Base-by-base conservation (phyloP, 768 basidiomycete genomes). In the Hygrocybe coccinea region DNA sequence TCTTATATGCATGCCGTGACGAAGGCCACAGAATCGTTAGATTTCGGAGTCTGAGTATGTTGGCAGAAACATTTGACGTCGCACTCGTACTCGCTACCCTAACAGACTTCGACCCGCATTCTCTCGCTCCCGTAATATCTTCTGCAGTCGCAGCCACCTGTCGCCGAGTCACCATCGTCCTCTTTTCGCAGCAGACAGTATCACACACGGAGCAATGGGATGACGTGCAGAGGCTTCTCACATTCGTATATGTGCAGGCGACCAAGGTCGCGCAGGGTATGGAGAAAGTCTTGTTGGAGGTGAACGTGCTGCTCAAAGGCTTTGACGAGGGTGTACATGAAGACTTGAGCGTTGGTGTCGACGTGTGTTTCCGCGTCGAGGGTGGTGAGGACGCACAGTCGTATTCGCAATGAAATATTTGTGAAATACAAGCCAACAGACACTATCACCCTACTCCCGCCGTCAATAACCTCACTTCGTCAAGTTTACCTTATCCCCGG, bases 231-330 rank as follows among this genome's bases (percentile, higher is more conserved):
- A 71, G 79, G 9, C 78, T 95, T 45, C 76, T 97, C 58, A 89
- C 89, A 0, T 86, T 82, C 64, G 81, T 89, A 37, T 97, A 97
- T 68, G 88, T 91, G 2, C 86, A 88, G 60, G 88, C 90, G n/a
- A 87, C 87, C 12, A 84, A 80, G 62, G 79, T 83, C 39, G 87
- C 89, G 12, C 84, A 86, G 64, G 77, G 80, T 36, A 67, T 76
- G 62, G 82, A 81, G 65, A 87, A 83, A 59, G 72, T 92, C 39
- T 76, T 91, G 55, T 80, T 94, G 77, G 77, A 86, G 52, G 74
- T 95, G 47, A 86, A 90, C 62, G 87, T 95, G 12, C 71, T 91
- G 45, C 78, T 95, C 56, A 76, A 80, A 49, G 83, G 78, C n/a
- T 67, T 77, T 51, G 75, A 81, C 41, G 72, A 75, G 55, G 69